Conservation (phyloP, 2,329 filamentous ascomycete genomes). For the Plenodomus tracheiphilus region DNA sequence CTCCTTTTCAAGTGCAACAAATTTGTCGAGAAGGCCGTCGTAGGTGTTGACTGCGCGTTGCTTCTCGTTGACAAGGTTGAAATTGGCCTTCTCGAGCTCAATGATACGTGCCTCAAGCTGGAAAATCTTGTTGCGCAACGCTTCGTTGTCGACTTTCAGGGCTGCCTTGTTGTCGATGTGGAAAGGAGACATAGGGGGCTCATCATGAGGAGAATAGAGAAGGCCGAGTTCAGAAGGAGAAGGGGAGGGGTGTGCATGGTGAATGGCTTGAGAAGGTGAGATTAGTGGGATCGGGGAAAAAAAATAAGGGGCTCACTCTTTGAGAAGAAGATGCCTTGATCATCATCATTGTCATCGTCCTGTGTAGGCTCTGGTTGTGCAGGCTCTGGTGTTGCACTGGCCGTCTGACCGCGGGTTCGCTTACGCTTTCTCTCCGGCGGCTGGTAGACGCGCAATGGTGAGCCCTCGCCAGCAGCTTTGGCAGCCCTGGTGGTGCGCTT, state of each 20-base stretch:
- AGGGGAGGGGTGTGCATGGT: not conserved
- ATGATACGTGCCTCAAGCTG: slow-evolving; percentile 8
- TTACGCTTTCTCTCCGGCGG: slow-evolving; percentile 13
- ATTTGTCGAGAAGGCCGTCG: not conserved
- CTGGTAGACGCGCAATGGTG: slow-evolving; percentile 19
- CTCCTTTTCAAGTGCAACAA: not conserved
- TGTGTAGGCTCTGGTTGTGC: slow-evolving; percentile 6
- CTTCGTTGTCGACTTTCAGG: slow-evolving; percentile 1
- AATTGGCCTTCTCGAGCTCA: slow-evolving; percentile 6
- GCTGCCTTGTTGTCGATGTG: slow-evolving; percentile 1
- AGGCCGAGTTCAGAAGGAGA: not conserved
- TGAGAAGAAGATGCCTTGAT: slow-evolving; percentile 24
- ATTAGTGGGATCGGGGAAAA: not conserved
- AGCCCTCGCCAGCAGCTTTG: slow-evolving; percentile 12
- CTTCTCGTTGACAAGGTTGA: slow-evolving; percentile 5
- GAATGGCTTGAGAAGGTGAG: not conserved
- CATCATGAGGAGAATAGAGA: not conserved
- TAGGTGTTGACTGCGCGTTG: not conserved
- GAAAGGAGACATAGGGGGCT: not conserved
- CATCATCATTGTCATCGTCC: slow-evolving; percentile 14
- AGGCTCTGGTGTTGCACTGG: slow-evolving; percentile 9
- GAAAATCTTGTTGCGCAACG: slow-evolving; percentile 11
- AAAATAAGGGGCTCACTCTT: slow-evolving; percentile 19
- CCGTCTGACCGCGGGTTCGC: slow-evolving; percentile 6
- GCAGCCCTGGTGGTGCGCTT: slow-evolving; percentile 21